Evolutionary conservation across 192 early-diverging fungal species (phyloP), one percentile per base, ranked within the genome.

Genomic region (Diversispora epigaea): DNA sequence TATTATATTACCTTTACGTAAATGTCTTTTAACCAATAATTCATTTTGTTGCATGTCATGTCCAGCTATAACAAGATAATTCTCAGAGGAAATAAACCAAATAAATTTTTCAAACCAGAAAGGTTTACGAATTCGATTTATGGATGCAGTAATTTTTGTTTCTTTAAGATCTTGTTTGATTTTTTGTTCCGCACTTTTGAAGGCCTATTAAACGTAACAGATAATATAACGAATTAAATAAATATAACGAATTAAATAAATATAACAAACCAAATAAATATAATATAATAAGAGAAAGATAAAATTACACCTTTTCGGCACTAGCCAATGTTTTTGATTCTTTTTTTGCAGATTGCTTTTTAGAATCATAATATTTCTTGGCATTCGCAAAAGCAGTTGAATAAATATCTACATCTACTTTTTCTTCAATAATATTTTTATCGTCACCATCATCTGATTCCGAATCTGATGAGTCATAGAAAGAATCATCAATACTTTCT

Each of bases 101-200:
- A 93, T 73, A 73, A 98, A 99, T 83, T 96, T 96, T 81, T 99
- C 98, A 82, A 99, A 99, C 96, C 96, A 99, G 49, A 90, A 92
- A 15, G 94, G 94, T 71, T 95, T 96, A 73, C 98, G 93, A 69
- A 91, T 88, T 76, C 94, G 91, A 54, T 86, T 90, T 67, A 96
- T 95, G 6, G 87, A 88, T 0, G 89, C 85, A 0, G 88, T 93
- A n/a, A 89, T 87, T 62, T 89, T 87, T 63, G 89, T 90, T 44
- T 90, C 86, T 69, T 92, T 89, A 25, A 98, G 77, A 55, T 95
- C 93, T 47, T 88, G 83, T 44, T 86, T 80, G 71, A 97, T 96
- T 80, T 97, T 98, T 46, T 89, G 88, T 81, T 98, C 95, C 8
- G 95, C 95, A 44, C 89, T 89, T 81, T 96, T 93, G 64, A 96